Evolutionary conservation across 345 rosid species (phyloP), one percentile per base, ranked within the genome.

Genomic region (Bretschneidera sinensis): DNA sequence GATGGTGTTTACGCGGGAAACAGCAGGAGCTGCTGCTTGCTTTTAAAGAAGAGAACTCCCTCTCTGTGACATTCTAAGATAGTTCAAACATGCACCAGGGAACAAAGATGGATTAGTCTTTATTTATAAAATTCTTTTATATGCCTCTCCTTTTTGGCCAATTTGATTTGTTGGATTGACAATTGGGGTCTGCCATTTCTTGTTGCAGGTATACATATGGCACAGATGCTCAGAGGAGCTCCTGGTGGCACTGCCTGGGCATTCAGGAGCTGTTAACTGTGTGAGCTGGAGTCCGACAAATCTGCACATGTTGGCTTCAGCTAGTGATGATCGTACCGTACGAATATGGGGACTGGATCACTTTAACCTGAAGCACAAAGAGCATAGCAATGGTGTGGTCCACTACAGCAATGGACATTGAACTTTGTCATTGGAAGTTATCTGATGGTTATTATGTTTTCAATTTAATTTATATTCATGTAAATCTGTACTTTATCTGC

Each of bases 261-360:
- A 86, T 69, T 80, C 92, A 9, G 89, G 92, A 31, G 75, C 87
- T 19, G 83, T 83, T 0, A 86, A 86, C 64, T 78, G 92, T 57
- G 92, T 83, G 68, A 83, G 84, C 87, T 86, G 92, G 89, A 86
- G 75, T 54, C 89, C 89, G 0, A 70, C 70, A 2, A 83, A 86
- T 63, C 84, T 71, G 17, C 84, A 86, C 57, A 86, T 86, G 89
- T 34, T 86, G 59, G 92, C 92, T 17, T 83, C 92, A 24, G 89
- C 79, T 22, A 83, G 92, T 52, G 89, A 86, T 59, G 92, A 86
- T 35, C 75, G 76, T 22, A 81, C 92, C 28, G 76, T 86, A 59
- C 76, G 92, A 71, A 81, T 86, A 60, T 86, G 92, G 92, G 89
- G 89, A 19, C 71, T 86, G 54, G 82, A 76, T 61, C 18, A 28